Conservation (phyloP, 2,329 filamentous ascomycete genomes). For the Fusarium falciforme region DNA sequence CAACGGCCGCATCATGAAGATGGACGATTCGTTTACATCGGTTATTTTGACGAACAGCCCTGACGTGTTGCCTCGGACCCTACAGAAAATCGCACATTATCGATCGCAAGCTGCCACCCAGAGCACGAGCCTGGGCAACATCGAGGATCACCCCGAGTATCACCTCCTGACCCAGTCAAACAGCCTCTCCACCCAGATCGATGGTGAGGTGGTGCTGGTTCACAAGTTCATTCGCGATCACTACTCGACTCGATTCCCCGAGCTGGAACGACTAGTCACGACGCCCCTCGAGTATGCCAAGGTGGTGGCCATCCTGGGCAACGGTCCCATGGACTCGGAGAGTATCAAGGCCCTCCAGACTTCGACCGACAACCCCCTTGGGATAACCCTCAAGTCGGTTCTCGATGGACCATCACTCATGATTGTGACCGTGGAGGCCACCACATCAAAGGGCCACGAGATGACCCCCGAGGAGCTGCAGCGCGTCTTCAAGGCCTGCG, state of each 20-base stretch:
- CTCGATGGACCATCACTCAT: slow-evolving; percentile 91
- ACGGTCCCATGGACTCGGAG: slow-evolving; percentile 84
- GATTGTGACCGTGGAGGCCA: slow-evolving; percentile 95
- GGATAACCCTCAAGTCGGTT: slow-evolving; percentile 79
- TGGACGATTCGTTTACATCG: slow-evolving; percentile 71
- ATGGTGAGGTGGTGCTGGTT: slow-evolving; percentile 90
- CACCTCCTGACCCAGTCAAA: slow-evolving; percentile 90
- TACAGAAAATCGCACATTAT: slow-evolving; percentile 83
- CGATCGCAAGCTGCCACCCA: slow-evolving; percentile 75
- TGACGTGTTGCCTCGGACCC: slow-evolving; percentile 68
- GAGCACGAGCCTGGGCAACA: slow-evolving; percentile 77
- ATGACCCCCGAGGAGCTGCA: slow-evolving; percentile 81
- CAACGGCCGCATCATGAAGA: slow-evolving; percentile 30
- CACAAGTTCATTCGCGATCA: slow-evolving; percentile 98
- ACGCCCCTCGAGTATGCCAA: slow-evolving; percentile 96
- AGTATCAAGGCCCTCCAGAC: slow-evolving; percentile 84
- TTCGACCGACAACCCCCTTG: slow-evolving; percentile 82
- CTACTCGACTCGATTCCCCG: slow-evolving; percentile 93
- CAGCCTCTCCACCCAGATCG: slow-evolving; percentile 89
- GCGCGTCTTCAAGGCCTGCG: slow-evolving; percentile 80
- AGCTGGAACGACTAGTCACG: slow-evolving; percentile 88
- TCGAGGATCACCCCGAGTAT: slow-evolving; percentile 94
- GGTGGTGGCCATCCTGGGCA: slow-evolving; percentile 91
- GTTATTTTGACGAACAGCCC: slow-evolving; percentile 68
- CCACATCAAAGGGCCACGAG: slow-evolving; percentile 84